phyloP scores from a whole-genome alignment of 768 basidiomycete species.

The Saitozyma sp. region DNA sequence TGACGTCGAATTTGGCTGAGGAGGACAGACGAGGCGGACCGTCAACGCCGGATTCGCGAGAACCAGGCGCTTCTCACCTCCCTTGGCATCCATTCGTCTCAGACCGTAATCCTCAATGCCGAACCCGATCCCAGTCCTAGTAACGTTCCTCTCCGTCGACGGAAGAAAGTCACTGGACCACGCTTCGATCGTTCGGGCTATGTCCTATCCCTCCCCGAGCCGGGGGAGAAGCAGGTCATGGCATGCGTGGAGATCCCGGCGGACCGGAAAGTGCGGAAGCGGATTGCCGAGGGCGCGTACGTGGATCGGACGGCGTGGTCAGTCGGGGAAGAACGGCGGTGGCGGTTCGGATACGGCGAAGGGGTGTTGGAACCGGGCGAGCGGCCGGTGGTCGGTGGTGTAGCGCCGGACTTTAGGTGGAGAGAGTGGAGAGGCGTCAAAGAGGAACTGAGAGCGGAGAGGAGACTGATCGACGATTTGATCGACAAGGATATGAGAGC shows the following conservation, averaged over 20 bases:
- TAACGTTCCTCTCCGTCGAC: neutral
- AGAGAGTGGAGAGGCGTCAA: slow-evolving; percentile 30
- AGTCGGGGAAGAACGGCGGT: slow-evolving; percentile 29
- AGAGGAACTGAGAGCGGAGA: slow-evolving; percentile 27
- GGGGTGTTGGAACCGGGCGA: slow-evolving; percentile 16
- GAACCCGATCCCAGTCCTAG: neutral
- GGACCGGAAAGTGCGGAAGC: slow-evolving; percentile 24
- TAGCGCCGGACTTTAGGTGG: slow-evolving; percentile 36
- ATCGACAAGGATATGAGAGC: slow-evolving; percentile 21
- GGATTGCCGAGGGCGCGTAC: slow-evolving; percentile 40
- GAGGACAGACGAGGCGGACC: slow-evolving; percentile 27
- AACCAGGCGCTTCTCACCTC: slow-evolving; percentile 26
- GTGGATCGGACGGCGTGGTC: slow-evolving; percentile 28
- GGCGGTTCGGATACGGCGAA: slow-evolving; percentile 11
- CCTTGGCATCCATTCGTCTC: slow-evolving; percentile 16
- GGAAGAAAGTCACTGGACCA: slow-evolving; percentile 9
- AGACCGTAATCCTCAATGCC: neutral
- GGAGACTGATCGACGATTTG: slow-evolving; percentile 22
- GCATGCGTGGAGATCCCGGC: slow-evolving; percentile 41
- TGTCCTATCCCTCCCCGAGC: slow-evolving; percentile 27
- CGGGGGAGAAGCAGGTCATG: slow-evolving; percentile 23
- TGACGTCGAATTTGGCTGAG: neutral
- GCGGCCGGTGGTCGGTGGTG: slow-evolving; percentile 17
- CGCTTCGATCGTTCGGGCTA: slow-evolving; percentile 34
- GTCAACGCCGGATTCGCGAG: slow-evolving; percentile 33